Evolutionary conservation across 306 rosid species (phyloP), one percentile per base, ranked within the genome.

Genomic region (Trifolium subterraneum): DNA sequence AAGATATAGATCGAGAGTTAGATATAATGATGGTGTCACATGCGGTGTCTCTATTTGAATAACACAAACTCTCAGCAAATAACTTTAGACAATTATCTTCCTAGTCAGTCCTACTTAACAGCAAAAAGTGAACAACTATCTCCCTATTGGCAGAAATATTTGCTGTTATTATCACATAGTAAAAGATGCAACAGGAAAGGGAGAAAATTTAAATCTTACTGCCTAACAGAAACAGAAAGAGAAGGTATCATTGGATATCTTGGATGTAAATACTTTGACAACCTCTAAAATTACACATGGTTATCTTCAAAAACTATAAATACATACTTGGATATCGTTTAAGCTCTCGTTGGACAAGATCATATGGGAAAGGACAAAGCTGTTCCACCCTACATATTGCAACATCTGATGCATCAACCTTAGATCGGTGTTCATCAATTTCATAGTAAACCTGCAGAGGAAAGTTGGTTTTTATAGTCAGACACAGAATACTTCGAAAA

Each of bases 341-440:
- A 77, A 94, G 90, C 85, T 94, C 99, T 56, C 96, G 82, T 78
- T 88, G 97, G 64, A 90, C 86, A 25, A 92, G 99, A 84, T 94
- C 93, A 8, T 94, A 94, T 3, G 97, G 99, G 87, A 92, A 94
- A 77, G 99, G 99, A 58, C 96, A 92, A 64, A 94, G 96, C 63
- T 94, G 98, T 67, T 94, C 96, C 83, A 94, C 96, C 84, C 98
- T 83, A 78, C 98, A 90, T 59, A 94, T 83, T 41, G 97, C 98
- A 75, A 91, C 88, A 74, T 94, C 97, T 80, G 88, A 90, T 33
- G 89, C 95, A 7, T 76, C 83, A 45, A 18, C 77, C 85, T 92
- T 94, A 69, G 68, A 78, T 82, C 99, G 79, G 8, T 74, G 84
- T 0, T 92, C 99, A 76, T 92, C 99, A 81, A 94, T 92, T 80